Evolutionary conservation across 2,329 filamentous ascomycete genomes (phyloP).

Genomic region (Monosporascus sp.): DNA sequence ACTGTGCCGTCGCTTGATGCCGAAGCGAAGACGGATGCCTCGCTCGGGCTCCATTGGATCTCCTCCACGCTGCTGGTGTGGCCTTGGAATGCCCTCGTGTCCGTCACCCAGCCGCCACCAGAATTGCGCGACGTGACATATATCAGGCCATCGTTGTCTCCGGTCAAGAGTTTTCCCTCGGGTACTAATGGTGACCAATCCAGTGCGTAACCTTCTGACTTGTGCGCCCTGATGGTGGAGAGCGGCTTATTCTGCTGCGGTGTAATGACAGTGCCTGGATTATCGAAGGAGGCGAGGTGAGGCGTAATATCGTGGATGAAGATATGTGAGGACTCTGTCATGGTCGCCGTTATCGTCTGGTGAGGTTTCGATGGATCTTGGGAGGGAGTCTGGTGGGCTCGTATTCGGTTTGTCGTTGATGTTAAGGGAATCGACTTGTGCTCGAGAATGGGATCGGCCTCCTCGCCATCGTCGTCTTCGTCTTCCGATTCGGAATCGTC

Average conservation of each 20-base stretch:
- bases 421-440: slow-evolving; percentile 80
- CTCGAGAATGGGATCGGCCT: slow-evolving; percentile 85
- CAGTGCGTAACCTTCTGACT: slow-evolving; percentile 89
- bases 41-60: slow-evolving; percentile 91
- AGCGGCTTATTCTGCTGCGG: slow-evolving; percentile 83
- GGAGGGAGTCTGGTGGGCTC: slow-evolving; percentile 72
- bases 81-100: slow-evolving; percentile 75
- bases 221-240: slow-evolving; percentile 84
- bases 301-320: slow-evolving; percentile 93
- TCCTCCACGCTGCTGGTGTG: slow-evolving; percentile 88
- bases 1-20: slow-evolving; percentile 91
- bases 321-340: slow-evolving; percentile 85
- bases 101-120: slow-evolving; percentile 84
- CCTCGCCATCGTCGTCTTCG: slow-evolving; percentile 70
- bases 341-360: slow-evolving; percentile 80
- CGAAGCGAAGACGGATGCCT: slow-evolving; percentile 90
- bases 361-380: slow-evolving; percentile 65
- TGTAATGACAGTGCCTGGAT: slow-evolving; percentile 73
- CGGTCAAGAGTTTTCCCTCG: slow-evolving; percentile 80
- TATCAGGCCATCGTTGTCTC: slow-evolving; percentile 85
- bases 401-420: slow-evolving; percentile 90
- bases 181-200: slow-evolving; percentile 87
- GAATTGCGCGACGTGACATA: slow-evolving; percentile 82
- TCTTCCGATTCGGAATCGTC: slow-evolving; percentile 64
- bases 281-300: slow-evolving; percentile 84